Base-by-base conservation (phyloP, 441 rosid genomes). In the Isatis lusitanica region DNA sequence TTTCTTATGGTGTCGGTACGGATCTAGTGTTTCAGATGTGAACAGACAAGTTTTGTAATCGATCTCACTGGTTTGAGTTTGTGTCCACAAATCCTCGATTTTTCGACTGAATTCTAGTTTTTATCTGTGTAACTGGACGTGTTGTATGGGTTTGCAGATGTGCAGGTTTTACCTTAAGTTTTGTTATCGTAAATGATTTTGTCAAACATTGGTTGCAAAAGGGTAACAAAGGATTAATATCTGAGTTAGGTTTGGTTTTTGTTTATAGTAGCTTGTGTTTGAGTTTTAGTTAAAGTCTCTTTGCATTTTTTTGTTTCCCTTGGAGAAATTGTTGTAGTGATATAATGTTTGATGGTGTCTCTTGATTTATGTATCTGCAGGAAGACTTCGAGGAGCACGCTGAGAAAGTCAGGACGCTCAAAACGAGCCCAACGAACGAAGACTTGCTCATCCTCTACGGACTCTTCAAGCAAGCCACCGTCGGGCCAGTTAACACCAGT, bases 311-410 rank as follows among this genome's bases (percentile, higher is more conserved):
- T n/a, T n/a, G n/a, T n/a, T n/a, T n/a, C 50, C 36, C 31, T 9
- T 44, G n/a, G 16, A 59, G 35, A 40, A 42, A n/a, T n/a, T n/a
- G n/a, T 40, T 40, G 0, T 51, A 38, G 4, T 61, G 17, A 7
- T 60, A 9, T 60, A 9, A 21, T 63, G 63, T 52, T 52, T 30
- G 53, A 9, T 33, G 16, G 26, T 61, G 35, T 40, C 17, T 55
- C 9, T 7, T 57, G 65, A 60, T 60, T 28, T 33, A 7, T 62
- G 12, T 28, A 44, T 47, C 3, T 72, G 66, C 79, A 92, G 97
- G 97, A 89, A 83, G 97, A 94, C 1, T 94, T 94, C 12, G 94
- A 92, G 74, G 96, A 90, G 84, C 16, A 86, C 15, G 90, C 99
- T 60, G 92, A 76, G 90, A 74, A 80, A 60, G 81, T 78, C 0